phyloP scores from a whole-genome alignment of 129 eudicot species.

The Flaveria trinervia region DNA sequence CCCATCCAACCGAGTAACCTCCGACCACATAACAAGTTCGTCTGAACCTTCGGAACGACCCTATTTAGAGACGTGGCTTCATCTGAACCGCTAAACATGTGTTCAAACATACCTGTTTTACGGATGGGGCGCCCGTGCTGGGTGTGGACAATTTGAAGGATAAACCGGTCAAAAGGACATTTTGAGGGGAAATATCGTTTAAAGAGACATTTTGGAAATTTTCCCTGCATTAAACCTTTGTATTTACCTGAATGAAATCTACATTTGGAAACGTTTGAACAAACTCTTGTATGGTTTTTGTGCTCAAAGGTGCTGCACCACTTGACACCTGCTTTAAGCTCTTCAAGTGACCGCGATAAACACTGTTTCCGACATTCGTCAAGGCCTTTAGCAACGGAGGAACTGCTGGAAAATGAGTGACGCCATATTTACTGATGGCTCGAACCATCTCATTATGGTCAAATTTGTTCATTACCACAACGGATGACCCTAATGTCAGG shows the following conservation, averaged over 20 bases:
- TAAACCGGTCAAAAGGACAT: too few relatives aligned
- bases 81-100: too few relatives aligned
- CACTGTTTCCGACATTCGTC: slow-evolving; percentile 42
- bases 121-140: too few relatives aligned
- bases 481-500: slow-evolving; percentile 52
- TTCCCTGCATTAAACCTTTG: too few relatives aligned
- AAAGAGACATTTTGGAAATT: too few relatives aligned
- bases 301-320: slow-evolving; percentile 72
- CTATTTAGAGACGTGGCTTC: too few relatives aligned
- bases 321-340: slow-evolving; percentile 70
- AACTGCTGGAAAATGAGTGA: slow-evolving; percentile 67
- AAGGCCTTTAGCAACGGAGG: slow-evolving; percentile 64
- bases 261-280: slow-evolving; percentile 52
- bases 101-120: too few relatives aligned
- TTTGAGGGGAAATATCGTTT: too few relatives aligned
- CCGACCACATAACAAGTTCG: too few relatives aligned
- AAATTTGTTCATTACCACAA: slow-evolving; percentile 63
- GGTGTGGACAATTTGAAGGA: too few relatives aligned
- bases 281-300: slow-evolving; percentile 50
- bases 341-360: slow-evolving; percentile 27
- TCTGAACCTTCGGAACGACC: too few relatives aligned
- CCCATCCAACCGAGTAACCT: too few relatives aligned
- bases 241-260: slow-evolving; percentile 76
- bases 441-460: slow-evolving; percentile 53
- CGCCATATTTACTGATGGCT: slow-evolving; percentile 49